Percentiles rank a stretch among this genome's conserved stretches.
These are phyloP conservation scores for Aspergillus ochraceus DNA, from an alignment of 2,329 filamentous ascomycete genomes.

Conservation along the genomic window DNA sequence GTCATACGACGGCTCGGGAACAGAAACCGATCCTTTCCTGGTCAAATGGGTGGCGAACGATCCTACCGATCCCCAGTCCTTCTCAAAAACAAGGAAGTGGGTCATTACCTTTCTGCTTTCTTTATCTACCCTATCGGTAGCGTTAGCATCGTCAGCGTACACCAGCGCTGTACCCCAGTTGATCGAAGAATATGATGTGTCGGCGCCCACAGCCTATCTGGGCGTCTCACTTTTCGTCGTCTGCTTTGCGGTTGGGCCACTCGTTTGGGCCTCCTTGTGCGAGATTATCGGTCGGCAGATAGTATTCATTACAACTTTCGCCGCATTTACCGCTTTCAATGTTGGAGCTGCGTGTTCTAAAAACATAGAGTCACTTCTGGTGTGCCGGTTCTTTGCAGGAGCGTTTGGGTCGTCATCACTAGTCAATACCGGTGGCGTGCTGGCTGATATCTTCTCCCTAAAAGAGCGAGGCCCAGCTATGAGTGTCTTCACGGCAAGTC, in stretches of 20 bases:
- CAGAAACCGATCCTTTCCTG: background rate
- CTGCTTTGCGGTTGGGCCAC: conserved; percentile 39
- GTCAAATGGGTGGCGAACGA: background rate
- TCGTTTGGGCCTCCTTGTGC: conserved; percentile 35
- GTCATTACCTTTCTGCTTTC: background rate
- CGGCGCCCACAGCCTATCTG: background rate
- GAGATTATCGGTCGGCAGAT: conserved; percentile 23
- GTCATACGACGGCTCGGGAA: conserved; percentile 1
- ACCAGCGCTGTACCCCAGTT: background rate
- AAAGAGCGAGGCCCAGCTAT: conserved; percentile 55
- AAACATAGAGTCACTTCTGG: conserved; percentile 48
- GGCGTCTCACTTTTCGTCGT: conserved; percentile 29
- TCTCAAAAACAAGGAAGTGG: background rate
- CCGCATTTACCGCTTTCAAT: conserved; percentile 56
- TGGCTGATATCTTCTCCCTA: conserved; percentile 57
- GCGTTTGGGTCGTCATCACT: conserved; percentile 59
- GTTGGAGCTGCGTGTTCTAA: conserved; percentile 56
- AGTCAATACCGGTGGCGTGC: conserved; percentile 59
- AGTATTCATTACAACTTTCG: conserved; percentile 17
- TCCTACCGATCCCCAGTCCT: background rate
- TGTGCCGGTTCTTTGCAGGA: conserved; percentile 65
- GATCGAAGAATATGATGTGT: background rate
- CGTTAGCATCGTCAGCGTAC: background rate
- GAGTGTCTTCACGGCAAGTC: conserved; percentile 62
- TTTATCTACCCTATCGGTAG: background rate